phyloP scores from a whole-genome alignment of 352 stramenopile genomes.

The Phytophthora ramorum region DNA sequence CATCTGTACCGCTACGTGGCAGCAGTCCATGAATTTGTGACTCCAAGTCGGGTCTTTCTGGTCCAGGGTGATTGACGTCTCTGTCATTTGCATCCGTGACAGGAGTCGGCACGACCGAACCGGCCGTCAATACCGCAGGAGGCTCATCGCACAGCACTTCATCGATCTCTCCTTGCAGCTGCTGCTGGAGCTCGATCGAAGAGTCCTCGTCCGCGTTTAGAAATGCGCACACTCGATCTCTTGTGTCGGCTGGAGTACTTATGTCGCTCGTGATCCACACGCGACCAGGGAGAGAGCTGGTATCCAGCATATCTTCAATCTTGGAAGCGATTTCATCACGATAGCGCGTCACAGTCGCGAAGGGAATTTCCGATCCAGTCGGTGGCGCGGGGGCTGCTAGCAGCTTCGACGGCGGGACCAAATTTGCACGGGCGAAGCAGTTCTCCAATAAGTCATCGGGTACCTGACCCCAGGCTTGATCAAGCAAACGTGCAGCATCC shows the following conservation, averaged over 20 bases:
- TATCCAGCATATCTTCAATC: conserved; percentile 32
- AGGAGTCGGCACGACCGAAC: neutral
- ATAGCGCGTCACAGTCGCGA: neutral
- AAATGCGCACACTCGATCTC: conserved; percentile 16
- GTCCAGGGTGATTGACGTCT: neutral
- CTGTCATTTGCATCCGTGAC: neutral
- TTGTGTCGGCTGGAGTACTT: neutral
- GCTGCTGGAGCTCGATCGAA: conserved; percentile 25
- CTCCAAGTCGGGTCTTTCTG: conserved; percentile 6
- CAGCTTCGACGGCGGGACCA: conserved; percentile 28
- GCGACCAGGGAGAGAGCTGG: conserved; percentile 6
- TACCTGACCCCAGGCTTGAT: conserved; percentile 27
- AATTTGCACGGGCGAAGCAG: conserved; percentile 31
- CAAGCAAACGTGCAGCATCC: conserved; percentile 30
- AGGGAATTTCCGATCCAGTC: neutral
- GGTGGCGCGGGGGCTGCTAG: conserved; percentile 5
- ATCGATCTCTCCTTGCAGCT: conserved; percentile 27
- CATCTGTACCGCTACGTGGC: conserved; percentile 7
- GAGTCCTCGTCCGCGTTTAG: conserved; percentile 23
- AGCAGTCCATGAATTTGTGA: conserved; percentile 21
- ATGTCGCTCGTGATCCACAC: neutral
- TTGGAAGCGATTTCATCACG: conserved; percentile 16
- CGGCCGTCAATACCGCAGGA: neutral
- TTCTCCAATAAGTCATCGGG: conserved; percentile 21
- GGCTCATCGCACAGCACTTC: conserved; percentile 19